Conservation (phyloP, 1,139 yeast species). For the Pneumocystis carinii region DNA sequence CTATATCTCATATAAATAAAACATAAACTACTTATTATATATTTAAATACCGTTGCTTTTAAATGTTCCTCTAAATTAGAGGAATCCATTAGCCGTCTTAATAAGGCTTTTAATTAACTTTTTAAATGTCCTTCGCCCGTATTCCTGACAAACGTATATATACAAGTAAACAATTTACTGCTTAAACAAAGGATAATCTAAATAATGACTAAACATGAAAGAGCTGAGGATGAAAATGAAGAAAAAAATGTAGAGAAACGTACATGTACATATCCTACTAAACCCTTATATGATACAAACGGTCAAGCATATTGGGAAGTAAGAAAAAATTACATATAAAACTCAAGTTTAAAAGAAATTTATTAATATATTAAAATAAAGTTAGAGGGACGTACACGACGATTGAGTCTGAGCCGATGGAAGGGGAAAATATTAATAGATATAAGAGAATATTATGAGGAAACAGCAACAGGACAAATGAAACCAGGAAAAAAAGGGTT, state of each 20-base stretch:
- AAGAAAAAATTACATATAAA: neutral
- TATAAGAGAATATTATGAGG: neutral
- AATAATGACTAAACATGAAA: too few species aligned
- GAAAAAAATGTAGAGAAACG: too few species aligned
- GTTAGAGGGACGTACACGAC: slow-evolving; percentile 6
- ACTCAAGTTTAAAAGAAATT: neutral
- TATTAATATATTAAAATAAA: too few species aligned
- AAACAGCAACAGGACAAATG: neutral
- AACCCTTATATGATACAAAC: neutral
- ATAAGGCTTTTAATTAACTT: too few species aligned
- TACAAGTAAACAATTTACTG: too few species aligned
- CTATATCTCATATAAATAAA: neutral
- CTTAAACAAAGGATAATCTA: too few species aligned
- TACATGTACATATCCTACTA: too few species aligned
- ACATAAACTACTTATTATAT: neutral
- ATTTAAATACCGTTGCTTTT: neutral
- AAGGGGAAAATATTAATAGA: neutral
- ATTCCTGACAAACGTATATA: too few species aligned
- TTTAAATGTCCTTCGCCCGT: too few species aligned
- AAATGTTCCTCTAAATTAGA: neutral
- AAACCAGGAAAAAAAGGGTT: slow-evolving; percentile 3
- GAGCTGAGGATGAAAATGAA: too few species aligned
- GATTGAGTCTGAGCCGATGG: neutral
- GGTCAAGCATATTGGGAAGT: neutral
- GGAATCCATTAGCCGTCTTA: too few species aligned